Percentiles rank a stretch among this genome's conserved stretches.
Evolutionary conservation across 129 eudicot species (phyloP).

Genomic region (Flaveria robusta): DNA sequence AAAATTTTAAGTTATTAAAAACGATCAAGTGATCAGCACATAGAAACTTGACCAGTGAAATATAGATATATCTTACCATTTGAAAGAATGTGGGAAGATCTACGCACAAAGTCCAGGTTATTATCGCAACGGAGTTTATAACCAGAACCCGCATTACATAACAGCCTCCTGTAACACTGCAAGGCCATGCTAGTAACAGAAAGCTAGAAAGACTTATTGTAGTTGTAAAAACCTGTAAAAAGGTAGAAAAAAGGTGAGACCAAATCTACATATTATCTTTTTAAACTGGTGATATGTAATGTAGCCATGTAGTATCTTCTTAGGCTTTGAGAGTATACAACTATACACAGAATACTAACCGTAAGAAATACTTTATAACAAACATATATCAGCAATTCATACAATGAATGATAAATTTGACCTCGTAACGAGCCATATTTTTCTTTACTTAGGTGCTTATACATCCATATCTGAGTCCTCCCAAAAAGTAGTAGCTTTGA

Average conservation of each 20-base stretch:
- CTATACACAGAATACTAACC: not conserved
- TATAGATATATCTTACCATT: conserved; percentile 14
- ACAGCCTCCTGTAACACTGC: conserved; percentile 32
- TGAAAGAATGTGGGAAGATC: conserved; percentile 32
- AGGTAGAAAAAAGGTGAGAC: not conserved
- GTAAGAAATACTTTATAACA: not conserved
- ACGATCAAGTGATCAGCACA: not conserved
- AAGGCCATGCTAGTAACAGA: conserved; percentile 32
- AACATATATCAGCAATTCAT: not conserved
- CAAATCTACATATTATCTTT: not conserved
- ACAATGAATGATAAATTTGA: conserved; percentile 1
- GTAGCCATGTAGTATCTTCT: not conserved
- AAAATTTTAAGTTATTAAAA: not conserved
- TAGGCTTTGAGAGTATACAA: not conserved
- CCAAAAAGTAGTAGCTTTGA: too few species aligned
- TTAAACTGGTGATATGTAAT: not conserved
- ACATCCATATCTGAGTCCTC: too few species aligned
- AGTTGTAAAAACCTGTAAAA: conserved; percentile 19
- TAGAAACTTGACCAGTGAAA: not conserved
- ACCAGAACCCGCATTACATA: conserved; percentile 11
- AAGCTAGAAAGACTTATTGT: not conserved
- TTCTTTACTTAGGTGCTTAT: not conserved
- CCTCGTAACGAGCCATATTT: not conserved
- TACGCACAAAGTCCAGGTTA: conserved; percentile 11
- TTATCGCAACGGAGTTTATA: conserved; percentile 29